phyloP scores from a whole-genome alignment of 164 flowering plant genomes.

The Vitis rotundifolia region DNA sequence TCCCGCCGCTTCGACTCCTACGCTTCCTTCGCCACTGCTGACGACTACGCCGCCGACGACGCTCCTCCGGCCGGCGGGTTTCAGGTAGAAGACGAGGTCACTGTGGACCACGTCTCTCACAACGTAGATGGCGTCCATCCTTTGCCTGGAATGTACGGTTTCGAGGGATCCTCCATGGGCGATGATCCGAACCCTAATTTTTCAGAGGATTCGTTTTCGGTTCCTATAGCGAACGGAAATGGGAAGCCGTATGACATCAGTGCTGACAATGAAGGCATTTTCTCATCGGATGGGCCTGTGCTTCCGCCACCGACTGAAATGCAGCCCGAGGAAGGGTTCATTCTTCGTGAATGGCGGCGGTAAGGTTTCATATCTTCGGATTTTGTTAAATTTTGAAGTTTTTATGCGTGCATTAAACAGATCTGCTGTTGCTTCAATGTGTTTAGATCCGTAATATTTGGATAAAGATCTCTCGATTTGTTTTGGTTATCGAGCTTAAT shows the following conservation, averaged over 20 bases:
- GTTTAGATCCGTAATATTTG: constrained; percentile 9
- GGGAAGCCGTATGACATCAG: constrained; percentile 47
- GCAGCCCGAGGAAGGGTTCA: constrained; percentile 79
- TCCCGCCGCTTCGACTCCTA: constrained; percentile 32
- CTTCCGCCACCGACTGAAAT: constrained; percentile 86
- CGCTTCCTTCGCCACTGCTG: constrained; percentile 24
- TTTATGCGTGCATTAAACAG: neutral
- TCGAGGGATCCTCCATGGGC: constrained; percentile 19
- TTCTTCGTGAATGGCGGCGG: constrained; percentile 95
- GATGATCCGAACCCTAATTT: constrained; percentile 24
- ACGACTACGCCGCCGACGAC: constrained; percentile 21
- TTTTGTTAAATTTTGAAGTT: neutral
- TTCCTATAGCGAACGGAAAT: constrained; percentile 57
- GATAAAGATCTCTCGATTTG: neutral
- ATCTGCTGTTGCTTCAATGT: neutral
- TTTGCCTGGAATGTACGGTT: constrained; percentile 57
- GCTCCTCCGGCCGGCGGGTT: constrained; percentile 20
- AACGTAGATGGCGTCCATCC: constrained; percentile 7
- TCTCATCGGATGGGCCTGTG: constrained; percentile 74
- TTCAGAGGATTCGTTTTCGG: constrained; percentile 42
- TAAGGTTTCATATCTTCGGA: constrained; percentile 23
- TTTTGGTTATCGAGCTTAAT: neutral
- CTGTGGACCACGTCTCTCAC: constrained; percentile 43
- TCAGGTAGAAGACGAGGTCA: constrained; percentile 46
- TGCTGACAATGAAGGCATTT: constrained; percentile 45